Base-by-base conservation (phyloP, 306 rosid genomes). In the Quercus mongolica region DNA sequence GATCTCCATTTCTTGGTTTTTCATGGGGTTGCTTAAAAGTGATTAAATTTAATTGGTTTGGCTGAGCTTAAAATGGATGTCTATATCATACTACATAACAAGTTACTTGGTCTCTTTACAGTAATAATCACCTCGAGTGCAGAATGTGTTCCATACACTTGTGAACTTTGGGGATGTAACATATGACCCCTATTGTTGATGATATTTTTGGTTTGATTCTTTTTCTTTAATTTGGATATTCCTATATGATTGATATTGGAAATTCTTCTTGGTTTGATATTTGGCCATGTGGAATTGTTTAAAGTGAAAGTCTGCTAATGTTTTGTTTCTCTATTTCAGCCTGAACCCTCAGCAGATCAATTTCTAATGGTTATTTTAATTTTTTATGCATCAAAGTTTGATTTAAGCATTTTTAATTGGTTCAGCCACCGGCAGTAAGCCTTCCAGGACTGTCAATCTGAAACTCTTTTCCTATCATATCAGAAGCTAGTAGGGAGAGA, bases 1-100 rank as follows among this genome's bases (percentile, higher is more conserved):
- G 76, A 25, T 44, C n/a, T 46, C 55, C 12, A 41, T 69, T 69
- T 79, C 21, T 71, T 59, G 77, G 52, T 71, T 72, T 14, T 69
- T 21, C 58, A 14, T 30, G 61, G 76, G 58, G 64, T 31, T 17
- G 71, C 75, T 46, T 52, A 59, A 49, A 78, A 58, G 77, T 79
- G 73, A 49, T 49, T 25, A 58, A 46, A 67, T 35, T 67, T 33
- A 35, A 67, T 67, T 19, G 65, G 75, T 19, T 14, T 68, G 51
- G 23, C 41, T 79, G 73, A 11, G 41, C 14, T 14, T 20, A 71
- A 71, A 71, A 57, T 25, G 61, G 62, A 23, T 59, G 72, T n/a
- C 52, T 67, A 67, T 67, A 67, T 19, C 23, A 35, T 67, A 64
- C 52, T 18, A 33, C n/a, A 67, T 67, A 19, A n/a, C 25, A 67